phyloP scores from a whole-genome alignment of 2,329 filamentous ascomycete genomes.

The Penicillium freii region DNA sequence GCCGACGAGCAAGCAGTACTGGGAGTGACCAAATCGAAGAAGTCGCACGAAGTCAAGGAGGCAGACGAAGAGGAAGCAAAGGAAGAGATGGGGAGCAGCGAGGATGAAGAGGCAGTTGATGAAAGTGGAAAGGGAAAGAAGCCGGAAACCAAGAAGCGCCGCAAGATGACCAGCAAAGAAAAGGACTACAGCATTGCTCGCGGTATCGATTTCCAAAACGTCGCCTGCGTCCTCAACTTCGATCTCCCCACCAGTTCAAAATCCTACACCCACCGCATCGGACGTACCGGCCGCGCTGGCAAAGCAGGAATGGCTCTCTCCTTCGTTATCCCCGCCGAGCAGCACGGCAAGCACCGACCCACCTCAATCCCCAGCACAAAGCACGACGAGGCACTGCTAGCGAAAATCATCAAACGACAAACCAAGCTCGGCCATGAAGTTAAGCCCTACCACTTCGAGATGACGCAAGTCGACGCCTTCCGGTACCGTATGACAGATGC shows the following conservation, averaged over 20 bases:
- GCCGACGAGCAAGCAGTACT: constrained; percentile 87
- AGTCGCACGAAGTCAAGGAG: constrained; percentile 26
- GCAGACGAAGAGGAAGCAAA: constrained; percentile 28
- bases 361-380: constrained; percentile 73
- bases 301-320: constrained; percentile 94
- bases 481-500: constrained; percentile 94
- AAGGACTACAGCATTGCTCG: constrained; percentile 93
- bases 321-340: constrained; percentile 79
- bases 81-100: constrained; percentile 36
- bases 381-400: constrained; percentile 80
- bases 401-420: constrained; percentile 77
- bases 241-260: constrained; percentile 85
- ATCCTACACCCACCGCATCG: constrained; percentile 96
- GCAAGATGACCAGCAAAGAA: constrained; percentile 66
- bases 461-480: constrained; percentile 90
- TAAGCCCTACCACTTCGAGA: constrained; percentile 90
- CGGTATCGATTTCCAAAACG: constrained; percentile 95
- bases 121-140: constrained; percentile 27
- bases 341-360: constrained; percentile 85
- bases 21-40: constrained; percentile 50
- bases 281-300: constrained; percentile 85
- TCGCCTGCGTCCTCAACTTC: constrained; percentile 93
- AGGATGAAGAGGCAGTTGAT: constrained; percentile 39
- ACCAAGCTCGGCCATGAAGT: constrained; percentile 74
- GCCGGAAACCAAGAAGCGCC: constrained; percentile 54